These are phyloP conservation scores for Colletotrichum camelliae DNA, from an alignment of 2,329 filamentous ascomycete species.

Conservation along the genomic window DNA sequence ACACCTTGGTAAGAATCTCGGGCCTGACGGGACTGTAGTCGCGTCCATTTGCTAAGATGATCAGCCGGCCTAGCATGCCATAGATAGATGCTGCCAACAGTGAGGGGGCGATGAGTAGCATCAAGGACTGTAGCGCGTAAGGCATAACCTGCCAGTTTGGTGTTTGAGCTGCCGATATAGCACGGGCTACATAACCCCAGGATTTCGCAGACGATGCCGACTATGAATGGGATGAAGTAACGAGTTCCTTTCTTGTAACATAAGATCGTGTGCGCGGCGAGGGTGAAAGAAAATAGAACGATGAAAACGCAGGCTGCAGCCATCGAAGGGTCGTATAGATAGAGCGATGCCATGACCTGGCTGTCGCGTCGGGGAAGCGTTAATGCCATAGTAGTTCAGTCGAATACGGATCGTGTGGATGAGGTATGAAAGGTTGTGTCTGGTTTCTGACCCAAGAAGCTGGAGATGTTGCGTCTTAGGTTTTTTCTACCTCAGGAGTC, in stretches of 20 bases:
- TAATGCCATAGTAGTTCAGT: background rate
- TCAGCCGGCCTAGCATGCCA: background rate
- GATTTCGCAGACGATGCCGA: background rate
- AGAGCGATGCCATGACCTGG: background rate
- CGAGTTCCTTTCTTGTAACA: background rate
- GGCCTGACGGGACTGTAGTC: background rate
- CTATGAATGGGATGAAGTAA: background rate
- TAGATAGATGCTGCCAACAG: background rate
- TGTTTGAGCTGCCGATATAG: background rate
- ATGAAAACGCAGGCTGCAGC: background rate
- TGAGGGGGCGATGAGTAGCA: background rate
- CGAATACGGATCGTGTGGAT: background rate
- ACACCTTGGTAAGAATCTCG: background rate
- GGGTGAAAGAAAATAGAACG: background rate
- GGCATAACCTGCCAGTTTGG: background rate
- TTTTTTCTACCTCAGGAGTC: background rate
- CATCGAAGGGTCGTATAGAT: background rate
- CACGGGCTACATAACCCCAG: background rate
- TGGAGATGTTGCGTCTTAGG: background rate
- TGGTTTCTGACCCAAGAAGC: background rate
- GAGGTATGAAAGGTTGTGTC: background rate
- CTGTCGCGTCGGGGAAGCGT: background rate
- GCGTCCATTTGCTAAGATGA: background rate
- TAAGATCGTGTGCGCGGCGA: background rate
- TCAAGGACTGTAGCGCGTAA: background rate